These are phyloP conservation scores for Cladosporium sp. DNA, from an alignment of 2,329 filamentous ascomycete species.

Conservation along the genomic window DNA sequence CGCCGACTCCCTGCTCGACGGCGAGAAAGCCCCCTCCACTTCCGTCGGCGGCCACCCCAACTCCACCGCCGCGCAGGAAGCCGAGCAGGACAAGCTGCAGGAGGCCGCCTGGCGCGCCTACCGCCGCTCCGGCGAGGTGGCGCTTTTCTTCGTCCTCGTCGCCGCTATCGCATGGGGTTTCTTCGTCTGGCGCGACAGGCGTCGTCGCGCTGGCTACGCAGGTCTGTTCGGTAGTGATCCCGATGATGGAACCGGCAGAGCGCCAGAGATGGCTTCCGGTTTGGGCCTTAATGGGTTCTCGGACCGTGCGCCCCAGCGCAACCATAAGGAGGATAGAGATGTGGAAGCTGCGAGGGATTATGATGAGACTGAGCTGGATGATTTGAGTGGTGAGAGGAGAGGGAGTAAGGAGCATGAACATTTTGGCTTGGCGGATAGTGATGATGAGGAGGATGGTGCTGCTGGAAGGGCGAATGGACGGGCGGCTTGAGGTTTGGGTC, in stretches of 20 bases:
- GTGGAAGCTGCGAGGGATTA: constrained; percentile 57
- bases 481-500: neutral
- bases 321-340: constrained; percentile 42
- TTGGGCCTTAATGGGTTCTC: constrained; percentile 23
- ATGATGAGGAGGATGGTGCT: constrained; percentile 15
- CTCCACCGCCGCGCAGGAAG: constrained; percentile 62
- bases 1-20: constrained; percentile 75
- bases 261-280: constrained; percentile 42
- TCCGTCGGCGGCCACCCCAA: constrained; percentile 55
- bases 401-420: constrained; percentile 4
- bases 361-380: constrained; percentile 58
- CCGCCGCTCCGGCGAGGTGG: constrained; percentile 79
- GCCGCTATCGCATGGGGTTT: constrained; percentile 72
- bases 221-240: constrained; percentile 35
- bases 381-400: constrained; percentile 35
- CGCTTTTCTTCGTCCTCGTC: constrained; percentile 74
- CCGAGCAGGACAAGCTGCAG: constrained; percentile 69
- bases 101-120: constrained; percentile 87
- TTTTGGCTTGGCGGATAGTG: constrained; percentile 14
- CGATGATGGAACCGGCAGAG: constrained; percentile 41
- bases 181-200: constrained; percentile 57
- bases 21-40: constrained; percentile 56
- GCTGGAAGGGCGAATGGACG: constrained; percentile 7
- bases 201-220: constrained; percentile 43
- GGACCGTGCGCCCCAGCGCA: constrained; percentile 32